phyloP scores from a whole-genome alignment of 2,329 filamentous ascomycete genomes.

The Aschersonia sp. region DNA sequence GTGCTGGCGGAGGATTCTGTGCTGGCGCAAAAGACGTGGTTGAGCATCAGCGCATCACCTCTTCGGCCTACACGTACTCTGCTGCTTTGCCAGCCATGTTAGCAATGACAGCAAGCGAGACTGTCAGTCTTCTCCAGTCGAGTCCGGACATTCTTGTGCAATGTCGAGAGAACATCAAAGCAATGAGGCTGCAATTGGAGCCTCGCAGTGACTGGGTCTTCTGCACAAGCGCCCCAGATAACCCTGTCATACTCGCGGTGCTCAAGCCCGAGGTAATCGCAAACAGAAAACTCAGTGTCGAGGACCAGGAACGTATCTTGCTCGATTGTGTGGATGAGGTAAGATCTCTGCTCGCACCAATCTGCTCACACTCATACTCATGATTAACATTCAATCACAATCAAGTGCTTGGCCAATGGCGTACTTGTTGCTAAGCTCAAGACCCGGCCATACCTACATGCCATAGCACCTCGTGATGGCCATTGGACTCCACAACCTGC shows the following conservation, averaged over 20 bases:
- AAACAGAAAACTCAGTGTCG: constrained; percentile 48
- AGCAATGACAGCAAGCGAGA: constrained; percentile 90
- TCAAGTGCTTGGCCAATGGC: constrained; percentile 66
- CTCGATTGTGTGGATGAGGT: constrained; percentile 97
- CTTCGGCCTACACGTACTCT: constrained; percentile 87
- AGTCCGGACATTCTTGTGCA: constrained; percentile 68
- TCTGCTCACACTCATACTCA: not conserved
- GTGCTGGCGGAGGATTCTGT: constrained; percentile 91
- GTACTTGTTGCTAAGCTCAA: constrained; percentile 83
- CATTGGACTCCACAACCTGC: constrained; percentile 61
- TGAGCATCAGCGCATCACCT: constrained; percentile 88
- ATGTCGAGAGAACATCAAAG: constrained; percentile 73
- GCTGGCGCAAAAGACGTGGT: constrained; percentile 84
- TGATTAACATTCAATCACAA: not conserved
- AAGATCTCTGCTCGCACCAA: constrained; percentile 15
- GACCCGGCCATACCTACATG: constrained; percentile 50
- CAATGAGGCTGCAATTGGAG: constrained; percentile 76
- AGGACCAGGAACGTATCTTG: constrained; percentile 73
- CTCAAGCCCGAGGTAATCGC: constrained; percentile 73
- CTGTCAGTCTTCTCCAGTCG: constrained; percentile 70
- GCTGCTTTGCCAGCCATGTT: constrained; percentile 87
- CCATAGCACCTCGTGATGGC: constrained; percentile 53
- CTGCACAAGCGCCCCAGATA: constrained; percentile 68
- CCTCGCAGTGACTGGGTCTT: constrained; percentile 86
- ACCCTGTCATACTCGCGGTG: constrained; percentile 71